These are phyloP conservation scores for Calonectria naviculata DNA, from an alignment of 2,329 filamentous ascomycete species.

Conservation along the genomic window DNA sequence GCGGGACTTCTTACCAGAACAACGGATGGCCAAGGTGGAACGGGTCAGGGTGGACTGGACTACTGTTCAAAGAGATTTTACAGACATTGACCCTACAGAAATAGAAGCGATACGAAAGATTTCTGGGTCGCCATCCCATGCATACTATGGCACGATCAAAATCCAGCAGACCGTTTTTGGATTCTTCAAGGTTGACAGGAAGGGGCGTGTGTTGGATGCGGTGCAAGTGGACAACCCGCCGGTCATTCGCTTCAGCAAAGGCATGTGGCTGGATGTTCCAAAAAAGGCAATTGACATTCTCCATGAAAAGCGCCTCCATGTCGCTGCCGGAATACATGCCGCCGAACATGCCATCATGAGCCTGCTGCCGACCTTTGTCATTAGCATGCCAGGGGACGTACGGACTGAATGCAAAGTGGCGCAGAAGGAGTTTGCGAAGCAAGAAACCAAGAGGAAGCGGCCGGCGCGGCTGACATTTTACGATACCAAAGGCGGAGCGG, in stretches of 20 bases:
- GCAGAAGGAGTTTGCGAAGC: slow-evolving; percentile 85
- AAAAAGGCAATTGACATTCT: slow-evolving; percentile 83
- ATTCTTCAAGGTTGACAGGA: slow-evolving; percentile 96
- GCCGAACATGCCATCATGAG: slow-evolving; percentile 92
- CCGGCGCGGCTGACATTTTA: slow-evolving; percentile 94
- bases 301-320: slow-evolving; percentile 76
- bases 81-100: slow-evolving; percentile 92
- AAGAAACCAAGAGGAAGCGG: slow-evolving; percentile 78
- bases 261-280: slow-evolving; percentile 96
- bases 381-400: slow-evolving; percentile 90
- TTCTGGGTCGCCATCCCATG: slow-evolving; percentile 69
- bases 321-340: slow-evolving; percentile 91
- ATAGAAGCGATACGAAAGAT: slow-evolving; percentile 88
- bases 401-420: slow-evolving; percentile 93
- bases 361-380: slow-evolving; percentile 90
- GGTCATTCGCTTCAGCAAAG: slow-evolving; percentile 85
- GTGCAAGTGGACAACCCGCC: slow-evolving; percentile 94
- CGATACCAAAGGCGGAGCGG: slow-evolving; percentile 89
- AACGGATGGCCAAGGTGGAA: slow-evolving; percentile 86
- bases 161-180: slow-evolving; percentile 93
- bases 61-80: slow-evolving; percentile 91
- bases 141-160: slow-evolving; percentile 88
- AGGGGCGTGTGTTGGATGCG: slow-evolving; percentile 87
- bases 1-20: slow-evolving; percentile 85
- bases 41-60: slow-evolving; percentile 94